Conservation (phyloP, 106 monocot genomes). For the Acanthochlamys bracteata region DNA sequence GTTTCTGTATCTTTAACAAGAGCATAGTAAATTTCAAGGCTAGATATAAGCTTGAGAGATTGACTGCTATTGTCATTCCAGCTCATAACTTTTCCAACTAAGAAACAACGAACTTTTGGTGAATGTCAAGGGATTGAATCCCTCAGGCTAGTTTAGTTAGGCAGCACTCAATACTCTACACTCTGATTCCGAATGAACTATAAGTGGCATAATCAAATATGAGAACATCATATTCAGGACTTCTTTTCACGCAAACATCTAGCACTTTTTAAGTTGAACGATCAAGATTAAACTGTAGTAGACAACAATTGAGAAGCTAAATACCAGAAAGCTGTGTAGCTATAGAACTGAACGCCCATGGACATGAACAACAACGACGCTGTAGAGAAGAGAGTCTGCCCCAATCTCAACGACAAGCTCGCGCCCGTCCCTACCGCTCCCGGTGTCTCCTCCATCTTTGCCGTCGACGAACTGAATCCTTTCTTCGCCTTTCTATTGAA, state of each 20-base stretch:
- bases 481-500: neutral
- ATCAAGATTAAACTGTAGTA: neutral
- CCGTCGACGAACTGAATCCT: neutral
- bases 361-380: conserved; percentile 57
- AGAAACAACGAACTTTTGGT: too few relatives aligned
- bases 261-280: neutral
- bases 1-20: too few relatives aligned
- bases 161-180: neutral
- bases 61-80: too few relatives aligned
- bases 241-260: too few relatives aligned
- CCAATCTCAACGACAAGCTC: conserved; percentile 39
- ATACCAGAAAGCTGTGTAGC: conserved; percentile 42
- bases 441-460: conserved; percentile 35
- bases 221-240: neutral
- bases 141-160: too few relatives aligned
- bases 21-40: too few relatives aligned
- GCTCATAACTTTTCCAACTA: too few relatives aligned
- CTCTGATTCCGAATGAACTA: neutral
- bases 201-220: neutral
- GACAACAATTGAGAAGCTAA: neutral
- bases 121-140: too few relatives aligned
- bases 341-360: conserved; percentile 53
- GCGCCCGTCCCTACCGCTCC: conserved; percentile 38
- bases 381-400: conserved; percentile 48
- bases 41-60: too few relatives aligned